Evolutionary conservation across 768 basidiomycete genomes (phyloP).

Genomic region (Serpula lacrymans): DNA sequence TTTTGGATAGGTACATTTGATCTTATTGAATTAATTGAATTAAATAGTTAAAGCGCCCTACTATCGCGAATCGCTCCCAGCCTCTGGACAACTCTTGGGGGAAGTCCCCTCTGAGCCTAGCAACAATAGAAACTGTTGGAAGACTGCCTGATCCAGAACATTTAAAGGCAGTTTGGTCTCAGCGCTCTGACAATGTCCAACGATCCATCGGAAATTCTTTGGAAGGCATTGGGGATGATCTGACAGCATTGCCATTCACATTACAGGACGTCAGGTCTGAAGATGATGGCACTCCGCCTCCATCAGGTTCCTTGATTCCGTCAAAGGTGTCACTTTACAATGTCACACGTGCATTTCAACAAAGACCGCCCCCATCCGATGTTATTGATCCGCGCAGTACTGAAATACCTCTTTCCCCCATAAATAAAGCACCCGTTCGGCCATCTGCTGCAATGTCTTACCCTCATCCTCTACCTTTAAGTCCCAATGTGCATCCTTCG

Average conservation of each 20-base stretch:
- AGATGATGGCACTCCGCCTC: constrained; percentile 77
- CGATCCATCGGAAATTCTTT: constrained; percentile 72
- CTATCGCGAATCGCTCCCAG: no score
- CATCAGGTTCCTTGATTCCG: constrained; percentile 49
- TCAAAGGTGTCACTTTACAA: constrained; percentile 80
- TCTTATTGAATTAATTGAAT: no score
- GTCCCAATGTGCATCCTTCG: constrained; percentile 46
- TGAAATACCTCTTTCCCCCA: constrained; percentile 49
- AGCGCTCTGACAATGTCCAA: constrained; percentile 68
- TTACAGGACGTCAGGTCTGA: constrained; percentile 86
- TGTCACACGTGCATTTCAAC: constrained; percentile 84
- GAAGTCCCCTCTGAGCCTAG: constrained; percentile 46
- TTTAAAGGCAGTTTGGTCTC: constrained; percentile 81
- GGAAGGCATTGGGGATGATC: constrained; percentile 80
- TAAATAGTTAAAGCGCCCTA: no score
- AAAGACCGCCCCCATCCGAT: constrained; percentile 65
- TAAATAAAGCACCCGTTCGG: constrained; percentile 27
- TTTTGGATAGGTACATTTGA: no score
- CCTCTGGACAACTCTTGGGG: no score
- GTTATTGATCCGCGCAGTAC: constrained; percentile 43
- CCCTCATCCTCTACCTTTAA: constrained; percentile 41
- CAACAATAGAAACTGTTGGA: constrained; percentile 65
- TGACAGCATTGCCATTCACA: constrained; percentile 74
- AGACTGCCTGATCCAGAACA: constrained; percentile 80
- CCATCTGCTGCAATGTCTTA: constrained; percentile 27